Evolutionary conservation across 345 rosid species (phyloP), one percentile per base, ranked within the genome.

Genomic region (Noccaea caerulescens): DNA sequence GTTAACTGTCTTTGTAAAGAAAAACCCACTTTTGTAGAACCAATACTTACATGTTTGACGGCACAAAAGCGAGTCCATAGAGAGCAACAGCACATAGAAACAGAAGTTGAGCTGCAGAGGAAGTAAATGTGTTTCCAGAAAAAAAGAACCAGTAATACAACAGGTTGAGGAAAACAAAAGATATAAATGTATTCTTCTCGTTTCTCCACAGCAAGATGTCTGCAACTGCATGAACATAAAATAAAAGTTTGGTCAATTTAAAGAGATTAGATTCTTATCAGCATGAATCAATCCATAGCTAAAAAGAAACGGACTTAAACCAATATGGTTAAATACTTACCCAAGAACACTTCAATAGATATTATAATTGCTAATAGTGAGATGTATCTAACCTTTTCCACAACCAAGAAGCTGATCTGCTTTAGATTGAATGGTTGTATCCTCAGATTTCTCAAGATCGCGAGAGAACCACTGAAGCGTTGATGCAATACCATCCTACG

Each of bases 131-230:
- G 71, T 87, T 87, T 76, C 86, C 97, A 69, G 84, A 77, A 34
- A 89, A 88, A 67, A 87, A 83, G 80, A 87, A 86, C 94, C 96
- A 91, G 80, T 83, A 85, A 65, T 84, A 91, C 68, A 84, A 59
- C 69, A 85, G 14, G 78, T 73, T 80, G 72, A 84, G 75, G 6
- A 72, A 16, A 56, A 89, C 68, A 60, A 91, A 89, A 78, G 74
- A 89, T 5, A 82, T 54, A 51, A 89, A 86, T 66, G 98, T 84
- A 80, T 72, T 77, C 88, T 84, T 93, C 86, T 89, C 89, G 72
- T 93, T 88, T 83, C 94, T 89, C 98, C 98, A 93, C 27, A 93
- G 88, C 64, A 89, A 86, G 76, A 93, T 75, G 56, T 86, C 88
- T 14, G 96, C 89, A 81, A 85, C 98, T 93, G 95, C 84, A 81